phyloP scores from a whole-genome alignment of 2,329 filamentous ascomycete genomes.

The Thielaviopsis populi region DNA sequence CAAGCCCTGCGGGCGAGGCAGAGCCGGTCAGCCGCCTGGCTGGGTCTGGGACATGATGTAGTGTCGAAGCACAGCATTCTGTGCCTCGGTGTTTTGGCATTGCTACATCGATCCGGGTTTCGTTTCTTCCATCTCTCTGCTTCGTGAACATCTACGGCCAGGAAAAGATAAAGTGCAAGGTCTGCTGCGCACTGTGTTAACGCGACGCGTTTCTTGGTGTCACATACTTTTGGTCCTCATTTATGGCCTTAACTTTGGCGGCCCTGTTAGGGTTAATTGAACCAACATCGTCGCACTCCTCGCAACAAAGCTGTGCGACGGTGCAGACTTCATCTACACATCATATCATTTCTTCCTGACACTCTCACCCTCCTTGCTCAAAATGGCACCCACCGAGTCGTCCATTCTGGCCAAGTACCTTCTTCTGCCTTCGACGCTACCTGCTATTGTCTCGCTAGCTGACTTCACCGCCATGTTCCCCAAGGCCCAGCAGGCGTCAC shows the following conservation, averaged over 20 bases:
- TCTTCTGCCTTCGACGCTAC: slow-evolving; percentile 58
- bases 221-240: slow-evolving; percentile 10
- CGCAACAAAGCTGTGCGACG: neutral
- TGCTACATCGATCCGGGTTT: neutral
- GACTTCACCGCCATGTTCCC: slow-evolving; percentile 70
- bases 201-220: slow-evolving; percentile 10
- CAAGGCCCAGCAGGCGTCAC: slow-evolving; percentile 43
- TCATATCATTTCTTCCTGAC: neutral
- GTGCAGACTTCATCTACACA: neutral
- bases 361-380: neutral
- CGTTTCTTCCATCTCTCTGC: neutral
- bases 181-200: slow-evolving; percentile 7
- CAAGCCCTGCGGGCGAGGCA: neutral
- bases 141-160: neutral
- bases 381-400: slow-evolving; percentile 59
- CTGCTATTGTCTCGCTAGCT: slow-evolving; percentile 55
- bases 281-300: neutral
- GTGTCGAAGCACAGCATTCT: neutral
- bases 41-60: neutral
- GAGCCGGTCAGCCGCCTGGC: neutral
- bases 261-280: slow-evolving; percentile 4
- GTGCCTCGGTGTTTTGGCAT: neutral
- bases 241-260: neutral
- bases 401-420: slow-evolving; percentile 66
- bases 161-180: neutral